Conservation (phyloP, 495 filamentous ascomycete genomes). For the Tricharina praecox region DNA sequence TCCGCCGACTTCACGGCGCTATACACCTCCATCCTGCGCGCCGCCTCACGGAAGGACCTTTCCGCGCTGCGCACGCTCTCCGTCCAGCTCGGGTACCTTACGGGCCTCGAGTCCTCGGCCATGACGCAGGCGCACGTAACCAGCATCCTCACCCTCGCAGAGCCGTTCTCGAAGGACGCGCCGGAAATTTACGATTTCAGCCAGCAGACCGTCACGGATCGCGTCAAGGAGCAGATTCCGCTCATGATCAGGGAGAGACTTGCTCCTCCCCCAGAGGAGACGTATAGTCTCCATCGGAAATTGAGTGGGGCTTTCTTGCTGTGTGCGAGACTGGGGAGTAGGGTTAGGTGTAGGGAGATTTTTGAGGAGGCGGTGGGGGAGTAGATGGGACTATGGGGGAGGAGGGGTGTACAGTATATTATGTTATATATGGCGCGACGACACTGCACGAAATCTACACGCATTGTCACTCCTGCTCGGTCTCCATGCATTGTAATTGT, state of each 20-base stretch:
- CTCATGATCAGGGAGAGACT: conserved; percentile 80
- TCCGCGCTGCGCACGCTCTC: conserved; percentile 47
- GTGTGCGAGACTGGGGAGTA: conserved; percentile 70
- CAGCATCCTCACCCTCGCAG: conserved; percentile 71
- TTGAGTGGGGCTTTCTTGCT: conserved; percentile 88
- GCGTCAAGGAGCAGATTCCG: conserved; percentile 71
- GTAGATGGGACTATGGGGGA: too few relatives aligned
- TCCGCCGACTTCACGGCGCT: conserved; percentile 58
- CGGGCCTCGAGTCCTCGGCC: conserved; percentile 59
- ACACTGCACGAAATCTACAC: too few relatives aligned
- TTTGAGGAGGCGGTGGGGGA: conserved; percentile 63
- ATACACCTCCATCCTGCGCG: conserved; percentile 61
- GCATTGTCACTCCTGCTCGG: too few relatives aligned
- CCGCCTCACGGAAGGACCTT: conserved; percentile 55
- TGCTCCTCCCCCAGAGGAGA: conserved; percentile 89
- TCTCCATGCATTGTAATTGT: too few relatives aligned
- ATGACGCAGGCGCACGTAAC: conserved; percentile 81
- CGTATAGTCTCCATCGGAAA: conserved; percentile 89
- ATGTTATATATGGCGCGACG: too few relatives aligned
- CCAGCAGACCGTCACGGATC: conserved; percentile 87
- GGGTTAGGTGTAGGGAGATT: conserved; percentile 62
- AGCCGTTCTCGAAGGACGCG: conserved; percentile 63
- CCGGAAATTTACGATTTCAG: conserved; percentile 80
- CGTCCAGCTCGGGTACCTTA: conserved; percentile 77
- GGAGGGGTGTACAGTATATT: too few relatives aligned